Conservation (phyloP, 2,329 filamentous ascomycete species). For the Pseudogymnoascus sp. region DNA sequence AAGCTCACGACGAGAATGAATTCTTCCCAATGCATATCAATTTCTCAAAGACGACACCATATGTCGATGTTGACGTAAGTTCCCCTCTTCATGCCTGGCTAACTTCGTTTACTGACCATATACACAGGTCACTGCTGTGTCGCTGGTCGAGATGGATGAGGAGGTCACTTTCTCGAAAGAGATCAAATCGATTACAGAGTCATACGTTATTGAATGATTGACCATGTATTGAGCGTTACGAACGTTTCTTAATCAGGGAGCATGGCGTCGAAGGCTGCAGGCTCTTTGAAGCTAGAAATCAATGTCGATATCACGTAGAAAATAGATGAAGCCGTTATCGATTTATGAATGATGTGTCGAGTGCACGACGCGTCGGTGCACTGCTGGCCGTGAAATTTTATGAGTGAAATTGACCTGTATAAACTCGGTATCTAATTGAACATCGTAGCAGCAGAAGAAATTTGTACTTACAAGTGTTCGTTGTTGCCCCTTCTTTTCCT, state of each 20-base stretch:
- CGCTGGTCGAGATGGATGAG: slow-evolving; percentile 65
- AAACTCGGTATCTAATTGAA: neutral
- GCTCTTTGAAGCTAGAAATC: slow-evolving; percentile 11
- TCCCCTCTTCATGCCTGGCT: neutral
- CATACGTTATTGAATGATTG: slow-evolving; percentile 63
- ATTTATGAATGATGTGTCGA: slow-evolving; percentile 3
- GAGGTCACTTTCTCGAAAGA: slow-evolving; percentile 78
- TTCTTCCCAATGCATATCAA: slow-evolving; percentile 96
- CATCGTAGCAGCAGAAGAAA: neutral
- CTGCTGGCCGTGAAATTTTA: neutral
- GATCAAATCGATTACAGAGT: slow-evolving; percentile 65
- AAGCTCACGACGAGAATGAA: slow-evolving; percentile 78
- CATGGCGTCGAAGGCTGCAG: slow-evolving; percentile 11
- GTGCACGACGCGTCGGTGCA: neutral
- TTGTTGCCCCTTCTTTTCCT: neutral
- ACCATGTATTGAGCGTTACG: slow-evolving; percentile 6
- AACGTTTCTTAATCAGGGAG: slow-evolving; percentile 7
- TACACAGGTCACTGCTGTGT: slow-evolving; percentile 56
- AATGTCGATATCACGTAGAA: slow-evolving; percentile 11
- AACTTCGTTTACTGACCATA: slow-evolving; percentile 20
- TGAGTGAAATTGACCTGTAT: neutral
- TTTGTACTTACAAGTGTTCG: neutral
- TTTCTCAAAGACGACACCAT: slow-evolving; percentile 79
- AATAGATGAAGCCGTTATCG: slow-evolving; percentile 9
- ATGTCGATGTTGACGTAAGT: slow-evolving; percentile 89